phyloP scores from a whole-genome alignment of 768 basidiomycete genomes.

The Nidularia pulvinata region DNA sequence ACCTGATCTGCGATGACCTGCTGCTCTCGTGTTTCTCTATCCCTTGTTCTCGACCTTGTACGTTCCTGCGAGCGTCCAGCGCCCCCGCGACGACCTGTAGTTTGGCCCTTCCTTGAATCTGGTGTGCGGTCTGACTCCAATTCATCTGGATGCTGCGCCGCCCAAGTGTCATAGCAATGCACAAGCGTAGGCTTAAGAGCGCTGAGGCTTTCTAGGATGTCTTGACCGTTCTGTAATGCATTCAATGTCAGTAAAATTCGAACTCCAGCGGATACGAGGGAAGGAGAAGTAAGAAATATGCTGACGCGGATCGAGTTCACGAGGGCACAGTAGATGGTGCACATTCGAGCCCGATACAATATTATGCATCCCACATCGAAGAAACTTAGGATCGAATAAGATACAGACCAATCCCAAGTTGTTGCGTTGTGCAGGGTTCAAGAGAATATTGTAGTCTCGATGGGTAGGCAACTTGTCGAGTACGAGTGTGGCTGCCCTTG shows the following conservation, averaged over 20 bases:
- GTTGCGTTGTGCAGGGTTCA: slow-evolving; percentile 58
- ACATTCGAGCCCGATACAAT: background rate
- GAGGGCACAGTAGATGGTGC: background rate
- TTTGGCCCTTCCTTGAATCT: background rate
- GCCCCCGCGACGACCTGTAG: background rate
- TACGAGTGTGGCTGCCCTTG: slow-evolving; percentile 75
- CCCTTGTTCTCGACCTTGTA: slow-evolving; percentile 16
- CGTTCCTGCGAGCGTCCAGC: slow-evolving; percentile 10
- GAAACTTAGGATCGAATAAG: slow-evolving; percentile 2
- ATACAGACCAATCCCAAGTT: slow-evolving; percentile 70
- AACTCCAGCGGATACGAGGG: background rate
- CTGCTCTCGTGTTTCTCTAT: slow-evolving; percentile 18
- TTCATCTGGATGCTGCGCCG: slow-evolving; percentile 37
- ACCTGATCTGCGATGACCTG: slow-evolving; percentile 13
- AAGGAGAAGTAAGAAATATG: background rate
- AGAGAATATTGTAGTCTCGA: slow-evolving; percentile 55
- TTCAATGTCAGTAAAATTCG: background rate
- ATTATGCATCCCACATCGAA: background rate
- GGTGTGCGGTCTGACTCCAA: slow-evolving; percentile 19
- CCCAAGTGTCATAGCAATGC: slow-evolving; percentile 65
- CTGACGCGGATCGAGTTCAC: background rate
- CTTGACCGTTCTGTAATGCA: slow-evolving; percentile 62
- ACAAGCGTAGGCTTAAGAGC: slow-evolving; percentile 66
- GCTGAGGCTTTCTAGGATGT: slow-evolving; percentile 67
- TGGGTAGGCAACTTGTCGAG: slow-evolving; percentile 80